phyloP scores from a whole-genome alignment of 192 early-diverging fungal species.

The Rhizophagus prolifer region DNA sequence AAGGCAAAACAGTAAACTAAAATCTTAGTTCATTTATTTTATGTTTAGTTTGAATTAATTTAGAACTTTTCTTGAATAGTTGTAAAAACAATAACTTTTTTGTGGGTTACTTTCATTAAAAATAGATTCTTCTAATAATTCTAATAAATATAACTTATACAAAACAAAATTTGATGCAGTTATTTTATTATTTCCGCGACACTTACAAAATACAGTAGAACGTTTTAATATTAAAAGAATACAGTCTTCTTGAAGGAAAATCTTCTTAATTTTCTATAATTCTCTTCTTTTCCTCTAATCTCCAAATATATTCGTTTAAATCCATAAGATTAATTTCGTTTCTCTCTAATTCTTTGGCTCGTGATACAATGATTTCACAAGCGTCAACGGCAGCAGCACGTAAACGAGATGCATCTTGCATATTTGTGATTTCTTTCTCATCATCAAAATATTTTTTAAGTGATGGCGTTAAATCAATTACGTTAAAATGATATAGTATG shows the following conservation, averaged over 20 bases:
- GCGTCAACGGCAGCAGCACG: conserved; percentile 71
- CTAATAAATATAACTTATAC: too few relatives aligned
- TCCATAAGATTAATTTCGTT: conserved; percentile 45
- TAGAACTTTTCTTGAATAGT: too few relatives aligned
- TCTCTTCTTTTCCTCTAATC: conserved; percentile 70
- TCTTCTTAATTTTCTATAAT: conserved; percentile 54
- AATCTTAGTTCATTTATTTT: background rate
- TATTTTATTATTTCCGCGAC: too few relatives aligned
- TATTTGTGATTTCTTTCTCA: conserved; percentile 45
- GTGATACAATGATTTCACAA: conserved; percentile 56
- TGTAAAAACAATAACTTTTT: background rate
- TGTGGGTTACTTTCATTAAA: background rate
- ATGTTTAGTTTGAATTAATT: too few relatives aligned
- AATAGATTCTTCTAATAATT: too few relatives aligned
- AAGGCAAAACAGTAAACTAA: background rate
- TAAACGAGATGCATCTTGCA: conserved; percentile 56
- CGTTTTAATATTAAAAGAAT: conserved; percentile 54
- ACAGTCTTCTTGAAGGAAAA: conserved; percentile 65
- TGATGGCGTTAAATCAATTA: conserved; percentile 47
- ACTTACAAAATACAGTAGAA: background rate
- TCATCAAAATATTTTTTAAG: conserved; percentile 51
- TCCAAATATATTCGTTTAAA: conserved; percentile 72
- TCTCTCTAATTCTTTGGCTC: conserved; percentile 35
- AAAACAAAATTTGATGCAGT: too few relatives aligned
- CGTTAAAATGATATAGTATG: conserved; percentile 55